Base-by-base conservation (phyloP, 2,329 filamentous ascomycete genomes). In the Neoarthrinium moseri region DNA sequence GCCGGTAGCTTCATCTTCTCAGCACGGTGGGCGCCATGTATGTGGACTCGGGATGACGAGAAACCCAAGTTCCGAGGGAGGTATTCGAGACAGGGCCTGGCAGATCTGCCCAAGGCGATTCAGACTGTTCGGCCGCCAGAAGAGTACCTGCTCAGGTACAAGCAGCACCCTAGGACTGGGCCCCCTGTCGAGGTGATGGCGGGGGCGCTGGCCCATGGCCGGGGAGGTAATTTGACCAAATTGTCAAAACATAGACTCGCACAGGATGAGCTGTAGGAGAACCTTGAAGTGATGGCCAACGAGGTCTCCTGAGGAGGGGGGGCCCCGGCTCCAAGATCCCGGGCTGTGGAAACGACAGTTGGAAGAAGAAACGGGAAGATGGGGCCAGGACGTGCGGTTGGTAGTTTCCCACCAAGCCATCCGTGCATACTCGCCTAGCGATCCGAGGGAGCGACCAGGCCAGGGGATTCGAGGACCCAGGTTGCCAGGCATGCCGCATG, bases 81-180 rank as follows among this genome's bases (percentile, higher is more conserved):
- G 55, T 54, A 60, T 55, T 55, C 56, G 45, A 56, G 54, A 58
- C 52, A 58, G 49, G 48, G 43, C 49, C 46, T 38, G 45, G 51
- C 48, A 50, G 53, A 56, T 54, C 44, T 52, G 44, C 51, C 54
- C 54, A 53, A 51, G 44, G 49, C 54, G 47, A 52, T 43, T 45
- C 43, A 54, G 51, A 55, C 51, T 56, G 48, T 51, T 55, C 52
- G 54, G 55, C 53, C 58, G 53, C 53, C 49, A 52, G 50, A n/a
- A 34, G 54, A 48, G 45, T 50, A 56, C 53, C 50, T 49, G 43
- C 33, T 49, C 47, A 53, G 46, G 48, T 27, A 41, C 37, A 41
- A 24, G n/a, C 22, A 21, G 21, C 37, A 17, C 37, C 17, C 22
- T 15, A 12, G 12, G 7, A 21, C 7, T 8, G 26, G 37, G 37